phyloP scores from a whole-genome alignment of 345 rosid species.

The Dipteronia sinensis region DNA sequence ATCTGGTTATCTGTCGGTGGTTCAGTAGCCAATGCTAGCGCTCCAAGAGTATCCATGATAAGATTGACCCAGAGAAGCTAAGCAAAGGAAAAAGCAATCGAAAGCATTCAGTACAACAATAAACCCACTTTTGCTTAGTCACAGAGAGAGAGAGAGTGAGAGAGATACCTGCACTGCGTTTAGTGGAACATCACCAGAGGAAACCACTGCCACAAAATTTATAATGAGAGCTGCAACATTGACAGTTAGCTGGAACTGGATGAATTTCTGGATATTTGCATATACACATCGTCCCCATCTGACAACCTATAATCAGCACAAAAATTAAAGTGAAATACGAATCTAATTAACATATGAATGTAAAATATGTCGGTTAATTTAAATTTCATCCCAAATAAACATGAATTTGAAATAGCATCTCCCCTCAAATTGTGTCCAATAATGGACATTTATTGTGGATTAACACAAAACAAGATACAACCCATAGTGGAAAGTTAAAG shows the following conservation, averaged over 20 bases:
- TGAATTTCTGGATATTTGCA: constrained; percentile 97
- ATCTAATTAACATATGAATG: neutral
- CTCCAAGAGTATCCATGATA: constrained; percentile 99
- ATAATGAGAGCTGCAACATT: constrained; percentile 93
- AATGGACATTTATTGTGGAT: neutral
- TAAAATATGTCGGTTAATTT: neutral
- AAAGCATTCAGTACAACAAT: neutral
- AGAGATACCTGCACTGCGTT: constrained; percentile 87
- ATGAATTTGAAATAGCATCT: neutral
- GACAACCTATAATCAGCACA: constrained; percentile 62
- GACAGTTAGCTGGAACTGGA: constrained; percentile 97
- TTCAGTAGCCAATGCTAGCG: constrained; percentile 96
- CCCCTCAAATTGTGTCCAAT: neutral
- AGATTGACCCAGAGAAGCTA: constrained; percentile 99
- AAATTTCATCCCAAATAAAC: neutral
- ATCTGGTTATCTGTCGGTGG: constrained; percentile 94
- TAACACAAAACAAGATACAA: neutral
- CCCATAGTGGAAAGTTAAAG: neutral
- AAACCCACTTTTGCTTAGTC: neutral
- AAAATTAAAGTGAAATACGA: no score
- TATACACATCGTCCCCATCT: constrained; percentile 99
- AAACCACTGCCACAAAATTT: constrained; percentile 88
- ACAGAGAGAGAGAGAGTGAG: no score
- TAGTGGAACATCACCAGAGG: constrained; percentile 94
- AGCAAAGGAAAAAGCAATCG: constrained; percentile 12